These are phyloP conservation scores for Fusarium pilosicola DNA, from an alignment of 2,329 filamentous ascomycete species.

Conservation along the genomic window DNA sequence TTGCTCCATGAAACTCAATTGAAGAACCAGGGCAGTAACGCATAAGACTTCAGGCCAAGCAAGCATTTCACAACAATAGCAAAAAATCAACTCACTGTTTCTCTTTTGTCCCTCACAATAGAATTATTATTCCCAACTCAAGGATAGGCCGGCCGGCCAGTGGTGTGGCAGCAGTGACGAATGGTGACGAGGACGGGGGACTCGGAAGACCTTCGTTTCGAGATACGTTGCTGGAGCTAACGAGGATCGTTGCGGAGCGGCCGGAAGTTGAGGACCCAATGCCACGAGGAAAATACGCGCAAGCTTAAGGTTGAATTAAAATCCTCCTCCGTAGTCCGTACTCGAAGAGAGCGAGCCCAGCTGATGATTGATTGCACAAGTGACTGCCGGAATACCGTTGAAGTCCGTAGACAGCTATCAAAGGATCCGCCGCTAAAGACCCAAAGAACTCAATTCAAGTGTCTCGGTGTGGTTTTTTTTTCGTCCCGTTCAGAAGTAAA, in stretches of 20 bases:
- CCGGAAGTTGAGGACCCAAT: slow-evolving; percentile 33
- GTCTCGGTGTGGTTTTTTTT: background rate
- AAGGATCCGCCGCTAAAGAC: background rate
- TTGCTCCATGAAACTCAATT: slow-evolving; percentile 3
- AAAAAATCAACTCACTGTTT: slow-evolving; percentile 19
- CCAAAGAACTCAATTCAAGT: slow-evolving; percentile 16
- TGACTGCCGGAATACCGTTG: slow-evolving; percentile 3
- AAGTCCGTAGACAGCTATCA: background rate
- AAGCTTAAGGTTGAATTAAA: slow-evolving; percentile 26
- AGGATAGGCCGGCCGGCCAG: slow-evolving; percentile 29
- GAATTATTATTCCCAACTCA: slow-evolving; percentile 23
- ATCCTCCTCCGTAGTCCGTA: slow-evolving; percentile 4
- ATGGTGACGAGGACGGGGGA: slow-evolving; percentile 29
- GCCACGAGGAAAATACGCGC: slow-evolving; percentile 24
- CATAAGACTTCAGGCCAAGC: background rate
- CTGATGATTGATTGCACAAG: slow-evolving; percentile 5
- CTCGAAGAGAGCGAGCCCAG: slow-evolving; percentile 3
- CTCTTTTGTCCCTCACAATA: slow-evolving; percentile 13
- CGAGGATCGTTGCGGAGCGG: slow-evolving; percentile 35
- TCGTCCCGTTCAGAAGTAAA: slow-evolving; percentile 17
- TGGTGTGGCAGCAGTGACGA: slow-evolving; percentile 40
- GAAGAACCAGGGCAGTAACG: background rate
- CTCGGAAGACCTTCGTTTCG: slow-evolving; percentile 22
- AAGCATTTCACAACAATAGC: background rate
- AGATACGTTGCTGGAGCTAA: slow-evolving; percentile 36